Evolutionary conservation across 345 rosid species (phyloP), one percentile per base, ranked within the genome.

Genomic region (Excoecaria agallocha): DNA sequence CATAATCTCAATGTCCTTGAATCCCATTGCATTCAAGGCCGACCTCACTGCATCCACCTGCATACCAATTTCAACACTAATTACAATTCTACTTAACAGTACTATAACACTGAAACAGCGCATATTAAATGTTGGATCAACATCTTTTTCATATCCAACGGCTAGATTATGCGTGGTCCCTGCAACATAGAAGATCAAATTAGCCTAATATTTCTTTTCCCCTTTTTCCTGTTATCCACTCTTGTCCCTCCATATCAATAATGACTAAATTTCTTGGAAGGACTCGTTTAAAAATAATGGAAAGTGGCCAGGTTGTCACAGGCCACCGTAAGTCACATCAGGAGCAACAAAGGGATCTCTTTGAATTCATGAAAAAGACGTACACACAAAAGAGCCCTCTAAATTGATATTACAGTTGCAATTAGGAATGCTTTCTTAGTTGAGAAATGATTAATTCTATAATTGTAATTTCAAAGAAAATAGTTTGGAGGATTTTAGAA

Each of bases 21-120:
- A 95, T 41, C 96, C 97, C 82, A 90, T 79, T 5, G 91, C 85
- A 61, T 86, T 88, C 77, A 95, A 82, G 69, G 97, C 97, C 12
- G 98, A 93, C 46, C 84, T 84, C 38, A 91, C 91, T 19, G 96
- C 97, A 83, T 95, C 99, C 13, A 94, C 91, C 98, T 92, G 82
- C 76, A 67, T 30, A 24, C 46, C 68, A 39, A 67, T 57, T 66
- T 25, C 19, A 30, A 5, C 22, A 52, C 8, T 15, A 52, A 52
- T 52, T 52, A 3, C 19, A 1, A 13, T 6, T 15, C 57, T 52
- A 52, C 20, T 43, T 9, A 16, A 15, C 7, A n/a, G 48, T 43
- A 3, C 57, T 15, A 7, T 6, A 16, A 52, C 6, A 15, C n/a
- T 15, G 57, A n/a, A 17, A 52, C 17, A 52, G 22, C 20, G 8